phyloP scores from a whole-genome alignment of 192 early-diverging fungal species.

The Entrophospora sp. region DNA sequence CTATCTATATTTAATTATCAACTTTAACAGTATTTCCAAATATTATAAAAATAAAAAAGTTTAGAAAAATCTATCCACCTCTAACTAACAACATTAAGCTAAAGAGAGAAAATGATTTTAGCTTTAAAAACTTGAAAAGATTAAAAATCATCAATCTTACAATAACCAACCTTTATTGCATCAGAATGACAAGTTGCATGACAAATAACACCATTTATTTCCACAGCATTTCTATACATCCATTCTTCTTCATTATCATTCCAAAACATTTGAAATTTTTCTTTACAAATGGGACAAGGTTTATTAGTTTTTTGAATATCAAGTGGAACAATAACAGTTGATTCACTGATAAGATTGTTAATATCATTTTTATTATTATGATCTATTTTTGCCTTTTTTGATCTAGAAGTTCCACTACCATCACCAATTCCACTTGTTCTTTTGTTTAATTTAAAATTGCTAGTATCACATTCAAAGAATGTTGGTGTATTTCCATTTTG shows the following conservation, averaged over 20 bases:
- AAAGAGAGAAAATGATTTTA: too few species aligned
- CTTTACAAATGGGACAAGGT: constrained; percentile 67
- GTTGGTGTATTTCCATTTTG: constrained; percentile 26
- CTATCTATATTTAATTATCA: too few species aligned
- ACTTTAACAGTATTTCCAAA: too few species aligned
- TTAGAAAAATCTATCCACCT: too few species aligned
- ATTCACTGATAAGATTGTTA: constrained; percentile 24
- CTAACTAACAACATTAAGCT: too few species aligned
- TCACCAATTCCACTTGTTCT: too few species aligned
- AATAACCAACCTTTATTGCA: constrained; percentile 25
- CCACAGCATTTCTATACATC: constrained; percentile 61
- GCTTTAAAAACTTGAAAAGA: too few species aligned
- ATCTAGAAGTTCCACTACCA: constrained; percentile 17
- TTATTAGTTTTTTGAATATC: constrained; percentile 32
- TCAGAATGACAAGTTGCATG: constrained; percentile 54
- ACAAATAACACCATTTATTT: constrained; percentile 50
- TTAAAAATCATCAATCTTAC: too few species aligned
- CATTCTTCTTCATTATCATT: constrained; percentile 71
- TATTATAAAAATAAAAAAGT: too few species aligned
- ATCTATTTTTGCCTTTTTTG: constrained; percentile 25
- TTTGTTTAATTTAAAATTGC: not conserved
- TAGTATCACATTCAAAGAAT: constrained; percentile 23
- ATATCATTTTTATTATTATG: too few species aligned
- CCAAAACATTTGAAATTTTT: constrained; percentile 64
- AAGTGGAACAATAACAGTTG: constrained; percentile 18